A percentile compares a stretch with the other conserved stretches of the same genome.
These are phyloP conservation scores for Debaryomyces maramus DNA, from an alignment of 805 yeast genomes.

Conservation along the genomic window DNA sequence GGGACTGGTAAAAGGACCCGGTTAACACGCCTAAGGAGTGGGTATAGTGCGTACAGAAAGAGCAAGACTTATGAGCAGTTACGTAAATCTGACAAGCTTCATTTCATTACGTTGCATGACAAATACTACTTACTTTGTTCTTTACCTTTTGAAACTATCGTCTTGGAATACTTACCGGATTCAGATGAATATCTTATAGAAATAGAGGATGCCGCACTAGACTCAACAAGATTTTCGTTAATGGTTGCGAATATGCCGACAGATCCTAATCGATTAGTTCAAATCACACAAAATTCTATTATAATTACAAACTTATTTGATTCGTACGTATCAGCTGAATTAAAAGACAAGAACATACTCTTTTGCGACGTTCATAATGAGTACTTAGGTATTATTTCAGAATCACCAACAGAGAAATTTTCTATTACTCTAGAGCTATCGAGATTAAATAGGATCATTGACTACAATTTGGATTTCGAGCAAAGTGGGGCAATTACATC, in stretches of 20 bases:
- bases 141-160: slow-evolving; percentile 37
- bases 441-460: slow-evolving; percentile 1
- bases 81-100: slow-evolving; percentile 28
- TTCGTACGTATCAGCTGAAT: slow-evolving; percentile 1
- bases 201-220: slow-evolving; percentile 18
- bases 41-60: slow-evolving; percentile 27
- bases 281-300: slow-evolving; percentile 24
- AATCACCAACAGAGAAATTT: neutral
- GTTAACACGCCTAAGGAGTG: slow-evolving; percentile 32
- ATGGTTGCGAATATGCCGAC: slow-evolving; percentile 11
- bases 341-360: slow-evolving; percentile 12
- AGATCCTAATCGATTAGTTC: slow-evolving; percentile 18
- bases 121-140: slow-evolving; percentile 32
- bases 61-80: slow-evolving; percentile 28
- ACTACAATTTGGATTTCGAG: neutral
- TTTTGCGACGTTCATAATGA: slow-evolving; percentile 11
- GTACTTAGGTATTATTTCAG: slow-evolving; percentile 11
- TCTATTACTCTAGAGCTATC: slow-evolving; percentile 1
- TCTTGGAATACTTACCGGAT: slow-evolving; percentile 31
- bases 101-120: slow-evolving; percentile 16
- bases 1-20: slow-evolving; percentile 36
- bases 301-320: slow-evolving; percentile 22
- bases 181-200: slow-evolving; percentile 26
- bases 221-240: slow-evolving; percentile 16
- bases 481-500: neutral